Conservation (phyloP, 805 yeast species). For the Kazachstania africana region DNA sequence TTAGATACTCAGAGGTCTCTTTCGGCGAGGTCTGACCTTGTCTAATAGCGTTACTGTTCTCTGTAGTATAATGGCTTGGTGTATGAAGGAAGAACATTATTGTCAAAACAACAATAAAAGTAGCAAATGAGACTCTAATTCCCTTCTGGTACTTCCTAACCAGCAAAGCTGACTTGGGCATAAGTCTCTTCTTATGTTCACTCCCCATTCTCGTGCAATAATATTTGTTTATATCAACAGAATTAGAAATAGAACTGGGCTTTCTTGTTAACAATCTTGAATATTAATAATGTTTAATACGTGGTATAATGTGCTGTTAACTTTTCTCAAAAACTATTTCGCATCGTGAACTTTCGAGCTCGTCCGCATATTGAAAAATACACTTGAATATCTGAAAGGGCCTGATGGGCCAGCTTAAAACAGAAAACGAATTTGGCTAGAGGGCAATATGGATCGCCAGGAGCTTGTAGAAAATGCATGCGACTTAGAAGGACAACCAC, state of each 20-base stretch:
- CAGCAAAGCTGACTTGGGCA: conserved; percentile 23
- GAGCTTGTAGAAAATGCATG: conserved; percentile 6
- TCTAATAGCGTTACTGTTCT: neutral
- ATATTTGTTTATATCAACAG: too few relatives aligned
- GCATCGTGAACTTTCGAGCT: too few relatives aligned
- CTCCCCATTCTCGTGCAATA: conserved; percentile 2
- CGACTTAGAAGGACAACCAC: conserved; percentile 9
- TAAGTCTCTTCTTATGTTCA: conserved; percentile 19
- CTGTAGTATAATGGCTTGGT: neutral
- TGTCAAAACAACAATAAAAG: conserved; percentile 12
- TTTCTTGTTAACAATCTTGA: too few relatives aligned
- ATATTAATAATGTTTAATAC: too few relatives aligned
- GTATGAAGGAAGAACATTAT: conserved; percentile 9
- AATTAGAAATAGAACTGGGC: too few relatives aligned
- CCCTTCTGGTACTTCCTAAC: conserved; percentile 20
- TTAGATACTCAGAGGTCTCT: conserved; percentile 8
- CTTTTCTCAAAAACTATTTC: too few relatives aligned
- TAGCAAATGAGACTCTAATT: conserved; percentile 16
- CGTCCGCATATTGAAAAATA: too few relatives aligned
- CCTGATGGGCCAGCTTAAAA: too few relatives aligned
- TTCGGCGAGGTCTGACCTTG: neutral
- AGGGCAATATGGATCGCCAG: too few relatives aligned
- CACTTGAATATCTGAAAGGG: too few relatives aligned
- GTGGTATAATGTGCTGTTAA: too few relatives aligned
- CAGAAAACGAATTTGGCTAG: too few relatives aligned